Percentiles rank a stretch among this genome's conserved stretches.
Conservation (phyloP, 768 basidiomycete genomes). For the Daedaleopsis sinensis region DNA sequence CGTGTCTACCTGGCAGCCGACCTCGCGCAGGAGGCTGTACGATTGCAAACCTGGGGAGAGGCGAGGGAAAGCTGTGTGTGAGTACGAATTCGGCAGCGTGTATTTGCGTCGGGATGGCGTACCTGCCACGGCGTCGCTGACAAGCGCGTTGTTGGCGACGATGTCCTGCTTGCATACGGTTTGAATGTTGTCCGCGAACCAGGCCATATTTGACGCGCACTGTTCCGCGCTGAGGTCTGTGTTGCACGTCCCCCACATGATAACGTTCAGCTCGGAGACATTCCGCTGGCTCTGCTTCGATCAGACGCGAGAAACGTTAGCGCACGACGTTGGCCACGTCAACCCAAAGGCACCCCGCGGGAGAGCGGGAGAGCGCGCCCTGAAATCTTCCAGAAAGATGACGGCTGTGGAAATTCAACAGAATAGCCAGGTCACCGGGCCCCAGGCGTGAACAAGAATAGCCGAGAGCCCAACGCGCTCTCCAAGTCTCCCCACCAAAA, state of each 20-base stretch:
- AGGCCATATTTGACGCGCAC: constrained; percentile 69
- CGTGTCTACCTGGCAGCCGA: constrained; percentile 62
- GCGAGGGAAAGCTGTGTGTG: background rate
- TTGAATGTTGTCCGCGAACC: constrained; percentile 55
- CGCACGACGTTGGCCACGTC: constrained; percentile 10
- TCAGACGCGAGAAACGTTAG: constrained; percentile 8
- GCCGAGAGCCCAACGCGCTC: background rate
- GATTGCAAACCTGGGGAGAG: constrained; percentile 54
- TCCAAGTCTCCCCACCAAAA: constrained; percentile 17
- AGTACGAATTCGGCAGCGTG: background rate
- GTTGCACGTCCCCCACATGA: constrained; percentile 84
- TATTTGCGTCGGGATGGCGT: constrained; percentile 17
- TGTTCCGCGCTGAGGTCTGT: constrained; percentile 49
- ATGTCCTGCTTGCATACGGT: constrained; percentile 61
- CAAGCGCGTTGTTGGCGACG: constrained; percentile 50
- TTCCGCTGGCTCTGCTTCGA: constrained; percentile 64
- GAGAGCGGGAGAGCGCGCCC: constrained; percentile 1
- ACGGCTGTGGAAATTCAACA: constrained; percentile 1
- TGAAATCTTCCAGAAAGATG: background rate
- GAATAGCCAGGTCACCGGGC: background rate
- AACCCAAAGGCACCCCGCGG: constrained; percentile 5
- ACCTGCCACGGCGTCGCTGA: constrained; percentile 59
- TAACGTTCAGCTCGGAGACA: constrained; percentile 60
- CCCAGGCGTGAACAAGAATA: background rate
- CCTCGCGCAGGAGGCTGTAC: constrained; percentile 62